Evolutionary conservation across 768 basidiomycete genomes (phyloP), one percentile per base, ranked within the genome.

Genomic region (Naganishia vaughanmartiniae): DNA sequence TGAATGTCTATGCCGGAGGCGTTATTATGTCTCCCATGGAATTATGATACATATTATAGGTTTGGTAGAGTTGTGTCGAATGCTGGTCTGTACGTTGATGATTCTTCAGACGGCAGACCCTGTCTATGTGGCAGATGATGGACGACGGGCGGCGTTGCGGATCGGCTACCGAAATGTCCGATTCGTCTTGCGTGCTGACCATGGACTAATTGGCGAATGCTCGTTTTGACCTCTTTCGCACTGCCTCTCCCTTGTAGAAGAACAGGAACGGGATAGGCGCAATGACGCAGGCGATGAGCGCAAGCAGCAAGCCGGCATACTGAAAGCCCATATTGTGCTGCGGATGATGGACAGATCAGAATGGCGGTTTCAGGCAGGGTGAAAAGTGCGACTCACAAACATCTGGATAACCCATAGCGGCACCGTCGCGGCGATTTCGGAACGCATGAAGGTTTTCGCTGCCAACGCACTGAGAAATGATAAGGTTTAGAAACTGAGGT

Each of bases 321-420:
- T 74, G 73, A 71, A 74, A 72, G 9, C 74, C 74, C 60, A 76
- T 71, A 56, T 72, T 74, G 67, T 76, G 72, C 70, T 76, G 19
- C 24, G 21, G 12, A n/a, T 51, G 4, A 14, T 26, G 6, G 24
- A 26, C 12, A 51, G 24, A 21, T 51, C 21, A 51, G 48, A 3
- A 51, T 14, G 12, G 15, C 24, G n/a, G n/a, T n/a, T 26, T 51
- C 21, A n/a, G 12, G 2, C 21, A 24, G 12, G 12, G 14, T 15
- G 48, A 24, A 72, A 73, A 56, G 72, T 1, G n/a, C 14, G 17
- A 58, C 57, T 58, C 24, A 58, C 57, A 34, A 63, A 76, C 86
- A 91, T 89, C 42, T 85, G 82, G n/a, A 88, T 87, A 3, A 87
- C 89, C 73, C 91, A 91, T 19, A 91, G 81, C 2, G 90, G 90